Conservation (phyloP, 2,329 filamentous ascomycete species). For the Cercospora nicotianae region DNA sequence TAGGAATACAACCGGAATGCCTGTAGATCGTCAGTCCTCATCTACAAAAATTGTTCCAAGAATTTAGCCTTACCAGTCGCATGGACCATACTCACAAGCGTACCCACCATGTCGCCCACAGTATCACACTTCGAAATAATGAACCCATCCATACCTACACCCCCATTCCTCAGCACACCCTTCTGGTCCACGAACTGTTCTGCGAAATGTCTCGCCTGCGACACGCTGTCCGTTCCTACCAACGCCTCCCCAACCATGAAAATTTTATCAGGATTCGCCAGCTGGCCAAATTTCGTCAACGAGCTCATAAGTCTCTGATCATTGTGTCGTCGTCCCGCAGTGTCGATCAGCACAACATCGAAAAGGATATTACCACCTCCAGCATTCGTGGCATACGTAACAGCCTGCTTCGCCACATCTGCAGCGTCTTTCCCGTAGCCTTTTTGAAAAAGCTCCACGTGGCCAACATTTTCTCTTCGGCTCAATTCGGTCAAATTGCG, state of each 20-base stretch:
- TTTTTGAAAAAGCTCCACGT: slow-evolving; percentile 91
- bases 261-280: slow-evolving; percentile 95
- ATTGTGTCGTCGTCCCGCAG: slow-evolving; percentile 90
- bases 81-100: slow-evolving; percentile 94
- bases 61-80: slow-evolving; percentile 61
- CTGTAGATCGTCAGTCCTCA: slow-evolving; percentile 17
- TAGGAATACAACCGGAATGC: slow-evolving; percentile 92
- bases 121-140: slow-evolving; percentile 99
- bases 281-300: slow-evolving; percentile 94
- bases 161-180: slow-evolving; percentile 46
- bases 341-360: slow-evolving; percentile 96
- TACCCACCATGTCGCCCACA: slow-evolving; percentile 98
- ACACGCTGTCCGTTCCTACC: slow-evolving; percentile 92
- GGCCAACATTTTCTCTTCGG: slow-evolving; percentile 72
- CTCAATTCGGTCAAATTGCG: slow-evolving; percentile 89
- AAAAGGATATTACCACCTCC: slow-evolving; percentile 49
- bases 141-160: slow-evolving; percentile 86
- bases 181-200: slow-evolving; percentile 64
- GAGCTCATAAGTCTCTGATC: slow-evolving; percentile 94
- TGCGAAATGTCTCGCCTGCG: slow-evolving; percentile 96
- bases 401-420: slow-evolving; percentile 89
- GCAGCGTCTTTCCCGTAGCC: slow-evolving; percentile 98
- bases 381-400: slow-evolving; percentile 72
- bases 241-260: slow-evolving; percentile 94
- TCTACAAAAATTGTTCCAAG: not conserved